Base-by-base conservation (phyloP, 495 filamentous ascomycete genomes). In the Pyronema domesticum region DNA sequence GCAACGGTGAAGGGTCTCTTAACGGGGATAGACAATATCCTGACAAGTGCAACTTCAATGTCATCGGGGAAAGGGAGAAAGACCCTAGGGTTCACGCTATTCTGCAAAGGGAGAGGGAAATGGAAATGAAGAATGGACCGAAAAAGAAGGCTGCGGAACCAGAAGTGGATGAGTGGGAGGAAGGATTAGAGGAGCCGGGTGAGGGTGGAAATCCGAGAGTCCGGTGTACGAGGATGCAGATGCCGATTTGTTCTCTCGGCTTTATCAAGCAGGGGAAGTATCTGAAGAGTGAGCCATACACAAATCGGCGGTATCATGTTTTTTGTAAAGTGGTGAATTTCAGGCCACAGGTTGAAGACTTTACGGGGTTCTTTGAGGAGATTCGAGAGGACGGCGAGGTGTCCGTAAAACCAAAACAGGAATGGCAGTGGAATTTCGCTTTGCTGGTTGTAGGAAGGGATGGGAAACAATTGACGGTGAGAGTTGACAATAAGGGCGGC, bases 361-460 rank as follows among this genome's bases (percentile, higher is more conserved):
- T 95, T 58, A 70, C 85, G 10, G 53, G 59, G 36, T 53, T 51
- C 18, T 56, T 52, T 7, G 52, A 54, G 15, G 56, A 56, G 40
- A 36, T 60, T n/a, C 17, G 50, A 39, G 37, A 35, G 36, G 48
- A 56, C 46, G 13, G 53, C 0, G 46, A 50, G 14, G 56, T 54
- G 7, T 58, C 57, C 10, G 52, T 52, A 11, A 55, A 57, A 9
- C 59, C 58, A 50, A 56, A 58, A 9, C 49, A 67, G 15, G 61
- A 63, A 30, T 91, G 84, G 85, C 77, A 85, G 62, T 93, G 86
- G 86, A 76, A 78, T 19, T 93, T 94, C 60, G 74, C 72, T 35
- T 71, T 94, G 39, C 70, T 81, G 7, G 76, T 94, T 11, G 80
- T 88, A 65, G 60, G 65, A 55, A 59, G 53, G 57, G 73, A 47